Evolutionary conservation across 768 basidiomycete genomes (phyloP).

Genomic region (Cystobasidium ongulense): DNA sequence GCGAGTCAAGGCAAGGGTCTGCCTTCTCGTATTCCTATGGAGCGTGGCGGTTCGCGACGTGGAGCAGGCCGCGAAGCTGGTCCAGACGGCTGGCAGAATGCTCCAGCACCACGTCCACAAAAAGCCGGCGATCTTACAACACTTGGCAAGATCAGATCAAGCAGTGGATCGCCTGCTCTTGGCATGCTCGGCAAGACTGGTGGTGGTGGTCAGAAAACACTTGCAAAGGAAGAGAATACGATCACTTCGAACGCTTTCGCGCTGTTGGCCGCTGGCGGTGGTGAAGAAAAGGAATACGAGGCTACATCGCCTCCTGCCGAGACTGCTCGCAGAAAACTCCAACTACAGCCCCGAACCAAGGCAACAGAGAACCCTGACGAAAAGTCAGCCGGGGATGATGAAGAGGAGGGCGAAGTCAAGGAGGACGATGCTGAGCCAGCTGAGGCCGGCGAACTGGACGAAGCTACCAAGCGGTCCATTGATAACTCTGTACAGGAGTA

Average conservation of each 20-base stretch:
- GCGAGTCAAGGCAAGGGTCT: conserved; percentile 48
- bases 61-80: conserved; percentile 60
- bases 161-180: conserved; percentile 51
- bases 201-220: conserved; percentile 69
- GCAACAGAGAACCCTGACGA: conserved; percentile 50
- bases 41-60: conserved; percentile 79
- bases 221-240: conserved; percentile 57
- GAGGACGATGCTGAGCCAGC: conserved; percentile 50
- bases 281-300: conserved; percentile 37
- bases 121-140: conserved; percentile 75
- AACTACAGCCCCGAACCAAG: conserved; percentile 47
- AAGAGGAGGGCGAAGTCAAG: conserved; percentile 45
- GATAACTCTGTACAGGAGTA: conserved; percentile 50
- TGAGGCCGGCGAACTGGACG: conserved; percentile 70
- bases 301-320: conserved; percentile 12
- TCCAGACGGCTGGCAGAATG: conserved; percentile 80
- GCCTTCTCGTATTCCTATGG: conserved; percentile 50
- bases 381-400: conserved; percentile 46
- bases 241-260: conserved; percentile 52
- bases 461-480: conserved; percentile 31
- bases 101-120: conserved; percentile 54
- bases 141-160: conserved; percentile 75
- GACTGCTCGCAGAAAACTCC: conserved; percentile 33
- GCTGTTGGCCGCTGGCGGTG: conserved; percentile 50
- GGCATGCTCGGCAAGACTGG: conserved; percentile 78